phyloP scores from a whole-genome alignment of 768 basidiomycete species.

The Cytidiella melzeri region DNA sequence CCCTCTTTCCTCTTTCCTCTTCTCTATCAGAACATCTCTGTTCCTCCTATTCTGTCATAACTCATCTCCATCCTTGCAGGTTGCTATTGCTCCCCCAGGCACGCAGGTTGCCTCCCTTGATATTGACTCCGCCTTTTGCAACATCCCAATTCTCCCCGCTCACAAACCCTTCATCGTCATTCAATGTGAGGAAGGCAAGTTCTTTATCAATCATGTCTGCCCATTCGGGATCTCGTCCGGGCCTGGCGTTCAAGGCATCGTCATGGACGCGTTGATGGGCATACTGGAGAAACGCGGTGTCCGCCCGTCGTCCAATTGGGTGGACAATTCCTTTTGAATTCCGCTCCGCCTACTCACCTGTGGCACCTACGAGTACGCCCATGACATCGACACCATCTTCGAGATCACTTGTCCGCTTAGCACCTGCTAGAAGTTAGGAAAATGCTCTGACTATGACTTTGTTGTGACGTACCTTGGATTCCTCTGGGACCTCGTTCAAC shows the following conservation, averaged over 20 bases:
- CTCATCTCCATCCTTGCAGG: too few species aligned
- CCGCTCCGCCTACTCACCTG: constrained; percentile 4
- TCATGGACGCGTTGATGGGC: constrained; percentile 30
- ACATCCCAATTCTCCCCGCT: constrained; percentile 26
- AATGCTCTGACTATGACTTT: neutral
- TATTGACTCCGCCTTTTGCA: constrained; percentile 31
- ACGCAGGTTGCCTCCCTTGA: constrained; percentile 33
- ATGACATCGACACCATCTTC: too few species aligned
- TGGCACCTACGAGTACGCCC: constrained; percentile 16
- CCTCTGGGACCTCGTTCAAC: constrained; percentile 25
- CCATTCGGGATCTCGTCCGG: constrained; percentile 30
- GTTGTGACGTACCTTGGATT: neutral
- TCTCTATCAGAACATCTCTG: too few species aligned
- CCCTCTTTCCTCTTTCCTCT: too few species aligned
- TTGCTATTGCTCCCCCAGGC: constrained; percentile 23
- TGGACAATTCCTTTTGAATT: constrained; percentile 32
- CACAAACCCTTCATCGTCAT: constrained; percentile 16
- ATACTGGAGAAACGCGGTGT: constrained; percentile 24
- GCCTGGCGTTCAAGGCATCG: constrained; percentile 29
- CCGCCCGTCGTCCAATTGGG: constrained; percentile 29
- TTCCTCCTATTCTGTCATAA: too few species aligned
- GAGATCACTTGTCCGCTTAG: too few species aligned
- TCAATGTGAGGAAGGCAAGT: constrained; percentile 22
- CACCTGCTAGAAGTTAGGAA: constrained; percentile 26
- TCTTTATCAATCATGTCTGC: constrained; percentile 29